These are phyloP conservation scores for Cyclotella distinguenda DNA, from an alignment of 108 stramenopile species.

Conservation along the genomic window DNA sequence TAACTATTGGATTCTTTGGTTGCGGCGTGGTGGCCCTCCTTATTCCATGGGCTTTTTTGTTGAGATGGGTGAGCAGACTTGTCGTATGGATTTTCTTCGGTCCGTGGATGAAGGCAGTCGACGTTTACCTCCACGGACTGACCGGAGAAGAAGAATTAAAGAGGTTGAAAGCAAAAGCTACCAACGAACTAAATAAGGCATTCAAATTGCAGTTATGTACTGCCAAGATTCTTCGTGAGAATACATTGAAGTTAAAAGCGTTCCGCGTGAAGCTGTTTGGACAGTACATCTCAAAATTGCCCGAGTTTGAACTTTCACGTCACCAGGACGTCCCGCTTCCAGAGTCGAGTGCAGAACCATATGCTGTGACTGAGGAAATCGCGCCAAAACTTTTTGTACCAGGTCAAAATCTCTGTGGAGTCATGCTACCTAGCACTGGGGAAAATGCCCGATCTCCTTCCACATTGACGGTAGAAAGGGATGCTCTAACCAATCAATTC, in stretches of 20 bases:
- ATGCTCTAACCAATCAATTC: conserved; percentile 9
- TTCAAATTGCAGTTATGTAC: conserved; percentile 27
- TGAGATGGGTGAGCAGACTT: conserved; percentile 57
- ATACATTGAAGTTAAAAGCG: conserved; percentile 70
- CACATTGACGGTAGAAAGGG: conserved; percentile 1
- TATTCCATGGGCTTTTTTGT: conserved; percentile 66
- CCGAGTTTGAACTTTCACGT: conserved; percentile 40
- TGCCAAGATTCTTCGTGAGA: conserved; percentile 59
- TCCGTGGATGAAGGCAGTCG: conserved; percentile 70
- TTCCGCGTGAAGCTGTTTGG: conserved; percentile 67
- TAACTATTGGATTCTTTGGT: conserved; percentile 52
- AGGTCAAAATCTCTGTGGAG: conserved; percentile 28
- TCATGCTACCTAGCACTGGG: conserved; percentile 15
- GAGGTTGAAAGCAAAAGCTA: conserved; percentile 17
- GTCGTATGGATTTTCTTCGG: conserved; percentile 68
- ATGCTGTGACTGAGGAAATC: conserved; percentile 10
- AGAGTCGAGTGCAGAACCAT: conserved; percentile 43
- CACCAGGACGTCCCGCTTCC: conserved; percentile 52
- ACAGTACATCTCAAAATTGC: conserved; percentile 48
- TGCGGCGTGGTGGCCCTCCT: conserved; percentile 53
- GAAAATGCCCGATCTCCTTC: conserved; percentile 1
- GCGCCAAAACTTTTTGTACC: conserved; percentile 17
- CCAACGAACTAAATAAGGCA: conserved; percentile 1
- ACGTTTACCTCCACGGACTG: conserved; percentile 45
- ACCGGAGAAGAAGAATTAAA: conserved; percentile 29